A percentile compares a stretch with the other conserved stretches of the same genome.
Conservation (phyloP, 2,329 filamentous ascomycete genomes). For the Scedosporium apiospermum region DNA sequence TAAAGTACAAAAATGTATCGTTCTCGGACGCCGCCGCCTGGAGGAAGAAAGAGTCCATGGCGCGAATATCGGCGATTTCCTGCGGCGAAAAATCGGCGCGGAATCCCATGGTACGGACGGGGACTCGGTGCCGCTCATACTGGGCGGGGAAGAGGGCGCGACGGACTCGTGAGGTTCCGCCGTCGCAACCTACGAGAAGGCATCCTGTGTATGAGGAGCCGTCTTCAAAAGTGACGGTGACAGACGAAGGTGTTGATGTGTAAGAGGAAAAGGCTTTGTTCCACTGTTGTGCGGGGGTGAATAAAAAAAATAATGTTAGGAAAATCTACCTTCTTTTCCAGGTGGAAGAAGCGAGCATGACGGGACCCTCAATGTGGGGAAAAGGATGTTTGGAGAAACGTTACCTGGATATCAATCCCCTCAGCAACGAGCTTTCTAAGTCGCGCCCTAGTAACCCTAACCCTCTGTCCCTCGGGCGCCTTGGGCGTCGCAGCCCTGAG, state of each 20-base stretch:
- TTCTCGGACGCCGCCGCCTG: constrained; percentile 43
- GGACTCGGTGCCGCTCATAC: constrained; percentile 28
- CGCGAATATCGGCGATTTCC: constrained; percentile 30
- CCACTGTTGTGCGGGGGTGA: constrained; percentile 23
- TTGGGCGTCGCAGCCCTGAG: constrained; percentile 28
- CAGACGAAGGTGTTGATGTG: constrained; percentile 19
- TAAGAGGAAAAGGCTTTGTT: constrained; percentile 24
- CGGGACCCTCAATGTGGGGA: background rate
- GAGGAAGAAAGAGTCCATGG: constrained; percentile 44
- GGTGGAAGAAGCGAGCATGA: background rate
- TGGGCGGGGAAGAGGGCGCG: constrained; percentile 23
- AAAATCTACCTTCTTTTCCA: background rate
- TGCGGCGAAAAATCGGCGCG: constrained; percentile 29
- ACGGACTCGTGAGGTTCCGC: constrained; percentile 33
- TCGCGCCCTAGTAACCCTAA: constrained; percentile 37
- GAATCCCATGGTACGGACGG: constrained; percentile 38
- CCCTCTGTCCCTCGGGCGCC: constrained; percentile 32
- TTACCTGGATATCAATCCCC: constrained; percentile 35
- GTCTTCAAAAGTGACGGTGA: constrained; percentile 37
- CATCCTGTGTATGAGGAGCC: constrained; percentile 28
- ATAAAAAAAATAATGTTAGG: background rate
- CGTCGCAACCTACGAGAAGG: constrained; percentile 42
- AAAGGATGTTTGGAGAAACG: background rate
- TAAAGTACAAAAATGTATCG: constrained; percentile 43
- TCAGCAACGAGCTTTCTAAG: constrained; percentile 35